phyloP scores from a whole-genome alignment of 768 basidiomycete genomes.

The Panellus pusillus region DNA sequence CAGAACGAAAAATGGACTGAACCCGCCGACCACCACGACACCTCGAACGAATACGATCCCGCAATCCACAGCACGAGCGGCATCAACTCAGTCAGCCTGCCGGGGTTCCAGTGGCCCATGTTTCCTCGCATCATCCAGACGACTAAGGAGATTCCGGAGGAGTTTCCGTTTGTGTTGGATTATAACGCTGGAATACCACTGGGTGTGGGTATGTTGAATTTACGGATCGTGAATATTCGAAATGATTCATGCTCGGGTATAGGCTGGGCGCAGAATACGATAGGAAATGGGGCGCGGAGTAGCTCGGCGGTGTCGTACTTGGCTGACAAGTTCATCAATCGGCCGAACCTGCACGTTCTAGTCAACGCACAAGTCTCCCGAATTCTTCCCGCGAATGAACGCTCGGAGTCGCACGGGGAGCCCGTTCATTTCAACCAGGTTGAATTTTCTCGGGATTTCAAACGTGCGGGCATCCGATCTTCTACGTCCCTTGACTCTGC shows the following conservation, averaged over 20 bases:
- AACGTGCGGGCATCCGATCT: too few species aligned
- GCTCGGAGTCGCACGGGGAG: too few species aligned
- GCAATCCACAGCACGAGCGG: slow-evolving; percentile 28
- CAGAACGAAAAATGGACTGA: slow-evolving; percentile 29
- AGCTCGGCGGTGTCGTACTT: slow-evolving; percentile 28
- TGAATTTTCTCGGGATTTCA: slow-evolving; percentile 21
- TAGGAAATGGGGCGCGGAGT: slow-evolving; percentile 22
- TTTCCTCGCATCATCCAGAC: slow-evolving; percentile 25
- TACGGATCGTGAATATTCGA: too few species aligned
- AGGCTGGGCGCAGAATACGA: slow-evolving; percentile 25
- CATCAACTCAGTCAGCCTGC: slow-evolving; percentile 25
- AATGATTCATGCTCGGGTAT: too few species aligned
- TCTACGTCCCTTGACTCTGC: not conserved
- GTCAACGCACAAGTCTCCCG: slow-evolving; percentile 19
- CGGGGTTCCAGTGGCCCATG: slow-evolving; percentile 23
- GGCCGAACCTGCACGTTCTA: slow-evolving; percentile 27
- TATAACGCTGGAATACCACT: slow-evolving; percentile 31
- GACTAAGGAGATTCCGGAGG: slow-evolving; percentile 21
- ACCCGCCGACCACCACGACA: slow-evolving; percentile 32
- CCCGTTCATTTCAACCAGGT: slow-evolving; percentile 18
- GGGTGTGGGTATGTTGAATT: slow-evolving; percentile 32
- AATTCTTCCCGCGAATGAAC: not conserved
- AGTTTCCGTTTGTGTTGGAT: slow-evolving; percentile 34
- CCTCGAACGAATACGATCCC: slow-evolving; percentile 29
- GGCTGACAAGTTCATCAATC: slow-evolving; percentile 18